Conservation (phyloP, 768 basidiomycete species). For the Amanita polypyramis region DNA sequence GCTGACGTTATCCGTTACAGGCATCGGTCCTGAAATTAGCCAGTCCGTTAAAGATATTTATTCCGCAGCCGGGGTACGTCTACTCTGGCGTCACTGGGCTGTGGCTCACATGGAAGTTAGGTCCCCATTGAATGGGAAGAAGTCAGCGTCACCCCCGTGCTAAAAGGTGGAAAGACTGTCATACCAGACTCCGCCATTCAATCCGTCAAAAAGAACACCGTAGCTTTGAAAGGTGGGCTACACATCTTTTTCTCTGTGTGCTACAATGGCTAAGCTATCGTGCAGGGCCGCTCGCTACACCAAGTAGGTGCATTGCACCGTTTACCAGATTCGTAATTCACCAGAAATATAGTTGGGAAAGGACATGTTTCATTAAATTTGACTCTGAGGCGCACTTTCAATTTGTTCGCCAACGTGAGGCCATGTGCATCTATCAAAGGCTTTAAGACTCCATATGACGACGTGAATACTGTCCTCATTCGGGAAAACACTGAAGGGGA, state of each 20-base stretch:
- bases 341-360: constrained; percentile 68
- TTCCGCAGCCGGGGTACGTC: constrained; percentile 63
- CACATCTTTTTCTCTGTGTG: neutral
- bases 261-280: neutral
- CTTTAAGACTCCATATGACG: constrained; percentile 96
- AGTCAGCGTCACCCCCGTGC: constrained; percentile 88
- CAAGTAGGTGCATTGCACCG: constrained; percentile 49
- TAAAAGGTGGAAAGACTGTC: constrained; percentile 93
- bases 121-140: constrained; percentile 99
- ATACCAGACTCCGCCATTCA: constrained; percentile 89
- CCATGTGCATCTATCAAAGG: constrained; percentile 94
- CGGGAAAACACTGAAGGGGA: constrained; percentile 99
- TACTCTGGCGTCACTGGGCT: constrained; percentile 1
- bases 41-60: constrained; percentile 94
- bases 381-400: constrained; percentile 94
- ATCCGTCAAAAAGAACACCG: constrained; percentile 93
- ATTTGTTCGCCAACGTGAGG: constrained; percentile 96
- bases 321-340: neutral
- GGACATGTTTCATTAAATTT: constrained; percentile 97
- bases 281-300: constrained; percentile 89
- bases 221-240: constrained; percentile 84
- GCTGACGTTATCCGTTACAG: constrained; percentile 27
- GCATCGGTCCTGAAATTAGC: constrained; percentile 98
- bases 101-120: constrained; percentile 26
- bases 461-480: constrained; percentile 96